A percentile compares a stretch with the other conserved stretches of the same genome.
phyloP scores from a whole-genome alignment of 202 grass and related monocot genomes.

The Bolboschoenoplectus hybrid region DNA sequence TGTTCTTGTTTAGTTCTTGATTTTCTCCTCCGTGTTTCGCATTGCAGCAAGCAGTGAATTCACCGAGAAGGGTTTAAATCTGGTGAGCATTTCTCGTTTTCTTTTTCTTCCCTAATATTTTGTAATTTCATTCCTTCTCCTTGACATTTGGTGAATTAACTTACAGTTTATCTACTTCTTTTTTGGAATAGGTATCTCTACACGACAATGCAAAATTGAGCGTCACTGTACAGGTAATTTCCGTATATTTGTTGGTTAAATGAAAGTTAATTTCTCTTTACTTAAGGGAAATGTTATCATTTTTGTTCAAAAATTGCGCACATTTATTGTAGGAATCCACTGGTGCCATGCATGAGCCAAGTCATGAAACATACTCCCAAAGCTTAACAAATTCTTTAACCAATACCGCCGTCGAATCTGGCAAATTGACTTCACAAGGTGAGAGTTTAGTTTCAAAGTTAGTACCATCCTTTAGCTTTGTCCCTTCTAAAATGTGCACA shows the following conservation, averaged over 20 bases:
- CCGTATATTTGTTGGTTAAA: constrained; percentile 18
- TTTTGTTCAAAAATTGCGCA: not conserved
- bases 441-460: not conserved
- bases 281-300: not conserved
- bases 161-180: constrained; percentile 19
- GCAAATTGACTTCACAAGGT: constrained; percentile 30
- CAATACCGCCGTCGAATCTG: constrained; percentile 29
- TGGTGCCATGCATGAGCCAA: constrained; percentile 36
- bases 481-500: not conserved
- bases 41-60: constrained; percentile 12
- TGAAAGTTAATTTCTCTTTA: not conserved
- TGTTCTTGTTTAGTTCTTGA: not conserved
- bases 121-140: constrained; percentile 23
- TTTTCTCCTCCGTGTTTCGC: not conserved
- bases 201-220: constrained; percentile 39
- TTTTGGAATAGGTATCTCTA: constrained; percentile 40
- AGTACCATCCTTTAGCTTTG: not conserved
- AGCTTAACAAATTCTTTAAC: constrained; percentile 28
- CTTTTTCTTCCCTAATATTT: not conserved
- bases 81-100: constrained; percentile 9
- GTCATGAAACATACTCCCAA: constrained; percentile 21
- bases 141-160: constrained; percentile 1
- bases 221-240: constrained; percentile 39
- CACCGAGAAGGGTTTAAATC: constrained; percentile 4
- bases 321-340: constrained; percentile 41